Base-by-base conservation (phyloP, 1,284 basidiomycete genomes). In the Cystobasidiaceae sp. region DNA sequence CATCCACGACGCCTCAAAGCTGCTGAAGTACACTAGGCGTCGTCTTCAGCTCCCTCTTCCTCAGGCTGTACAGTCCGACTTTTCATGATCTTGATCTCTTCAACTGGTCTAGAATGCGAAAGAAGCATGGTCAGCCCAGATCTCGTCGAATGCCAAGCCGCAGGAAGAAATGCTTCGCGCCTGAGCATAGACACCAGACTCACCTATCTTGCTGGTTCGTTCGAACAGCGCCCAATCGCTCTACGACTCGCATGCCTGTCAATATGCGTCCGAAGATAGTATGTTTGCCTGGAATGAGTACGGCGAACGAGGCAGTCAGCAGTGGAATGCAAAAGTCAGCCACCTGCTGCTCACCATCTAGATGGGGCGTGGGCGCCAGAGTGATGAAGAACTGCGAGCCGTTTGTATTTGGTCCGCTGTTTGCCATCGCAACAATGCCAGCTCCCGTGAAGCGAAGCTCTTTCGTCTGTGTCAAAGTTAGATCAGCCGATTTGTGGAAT, bases 381-480 rank as follows among this genome's bases (percentile, higher is more conserved):
- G 89, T 88, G 70, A 96, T 82, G 78, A 96, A 96, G 79, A 96
- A 96, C 76, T 96, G 61, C 27, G 49, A 66, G 86, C 92, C 90
- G 75, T 96, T 96, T 11, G 89, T 90, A 75, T 96, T 93, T 5
- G 92, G 91, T 0, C 92, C 92, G 37, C 89, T 87, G 76, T 97
- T 97, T 2, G 93, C 93, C 93, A 96, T 97, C 7, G 71, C 93
- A 23, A 97, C 82, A 62, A 96, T 93, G 0, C 93, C 93, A 46
- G 92, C 91, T n/a, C 93, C 93, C 2, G 90, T 92, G 78, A 96
- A 96, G 45, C 92, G 82, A 69, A 96, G 78, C 21, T 93, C 90
- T 2, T 89, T 86, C 72, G 87, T 83, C 69, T 71, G 48, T 6
- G 41, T n/a, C n/a, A n/a, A n/a, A n/a, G n/a, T n/a, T n/a, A n/a